phyloP scores from a whole-genome alignment of 345 rosid species.

The Eucalyptus microcorys region DNA sequence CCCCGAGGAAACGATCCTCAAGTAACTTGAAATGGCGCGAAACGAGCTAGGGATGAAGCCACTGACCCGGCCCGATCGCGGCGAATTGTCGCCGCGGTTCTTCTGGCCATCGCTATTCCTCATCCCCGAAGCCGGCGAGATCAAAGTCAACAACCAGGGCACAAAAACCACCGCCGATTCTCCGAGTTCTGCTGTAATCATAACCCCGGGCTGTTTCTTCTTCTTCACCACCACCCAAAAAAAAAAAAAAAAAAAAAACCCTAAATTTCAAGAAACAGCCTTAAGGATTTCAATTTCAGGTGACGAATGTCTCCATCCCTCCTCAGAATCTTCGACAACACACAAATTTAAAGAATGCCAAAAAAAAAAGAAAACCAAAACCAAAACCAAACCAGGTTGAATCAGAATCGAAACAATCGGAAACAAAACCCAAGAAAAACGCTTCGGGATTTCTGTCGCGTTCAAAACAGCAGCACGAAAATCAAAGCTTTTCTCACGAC shows the following conservation, averaged over 20 bases:
- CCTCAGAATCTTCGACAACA: background rate
- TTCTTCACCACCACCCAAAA: background rate
- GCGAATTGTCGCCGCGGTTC: background rate
- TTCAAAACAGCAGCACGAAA: background rate
- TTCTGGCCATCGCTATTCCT: constrained; percentile 50
- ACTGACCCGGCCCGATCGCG: background rate
- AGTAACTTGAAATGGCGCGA: constrained; percentile 66
- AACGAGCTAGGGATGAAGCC: constrained; percentile 67
- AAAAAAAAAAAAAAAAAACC: background rate
- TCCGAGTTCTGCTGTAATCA: constrained; percentile 26
- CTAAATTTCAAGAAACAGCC: background rate
- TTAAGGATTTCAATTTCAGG: background rate
- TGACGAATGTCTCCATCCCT: background rate
- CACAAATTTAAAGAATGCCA: background rate
- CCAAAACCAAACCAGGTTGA: background rate
- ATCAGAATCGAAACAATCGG: background rate
- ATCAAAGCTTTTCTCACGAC: background rate
- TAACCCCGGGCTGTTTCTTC: constrained; percentile 21
- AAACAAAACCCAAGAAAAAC: background rate
- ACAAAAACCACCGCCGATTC: constrained; percentile 4
- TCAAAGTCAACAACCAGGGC: constrained; percentile 17
- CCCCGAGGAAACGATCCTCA: constrained; percentile 75
- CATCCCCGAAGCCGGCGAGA: constrained; percentile 31
- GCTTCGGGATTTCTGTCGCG: background rate
- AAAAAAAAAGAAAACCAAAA: background rate